These are phyloP conservation scores for Zygoascus flipseniorum DNA, from an alignment of 805 yeast species.

Conservation along the genomic window DNA sequence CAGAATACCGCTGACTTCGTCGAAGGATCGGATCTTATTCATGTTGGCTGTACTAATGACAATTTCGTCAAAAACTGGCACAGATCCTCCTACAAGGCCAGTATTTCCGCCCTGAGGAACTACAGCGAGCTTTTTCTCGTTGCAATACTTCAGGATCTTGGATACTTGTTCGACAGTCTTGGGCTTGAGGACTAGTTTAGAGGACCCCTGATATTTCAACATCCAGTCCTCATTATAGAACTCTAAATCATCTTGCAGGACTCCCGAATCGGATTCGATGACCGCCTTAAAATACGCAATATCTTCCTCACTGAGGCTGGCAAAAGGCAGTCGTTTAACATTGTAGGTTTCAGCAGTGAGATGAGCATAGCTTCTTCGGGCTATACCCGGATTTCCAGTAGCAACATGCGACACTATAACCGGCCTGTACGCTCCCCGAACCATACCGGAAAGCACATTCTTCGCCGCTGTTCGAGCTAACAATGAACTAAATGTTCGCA, in stretches of 20 bases:
- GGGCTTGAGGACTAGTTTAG: slow-evolving; percentile 74
- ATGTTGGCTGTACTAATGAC: slow-evolving; percentile 59
- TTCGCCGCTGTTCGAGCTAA: neutral
- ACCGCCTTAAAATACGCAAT: slow-evolving; percentile 51
- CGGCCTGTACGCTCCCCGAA: neutral
- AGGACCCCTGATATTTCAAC: slow-evolving; percentile 87
- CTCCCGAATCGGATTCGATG: slow-evolving; percentile 41
- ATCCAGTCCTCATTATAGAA: slow-evolving; percentile 87
- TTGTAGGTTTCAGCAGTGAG: slow-evolving; percentile 66
- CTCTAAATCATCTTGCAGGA: slow-evolving; percentile 22
- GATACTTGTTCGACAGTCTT: slow-evolving; percentile 71
- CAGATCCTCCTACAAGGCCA: slow-evolving; percentile 90
- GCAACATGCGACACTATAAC: neutral
- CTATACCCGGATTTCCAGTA: neutral
- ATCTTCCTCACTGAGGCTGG: slow-evolving; percentile 47
- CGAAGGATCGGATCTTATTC: slow-evolving; percentile 77
- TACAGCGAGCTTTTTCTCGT: slow-evolving; percentile 65
- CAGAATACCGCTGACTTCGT: slow-evolving; percentile 70
- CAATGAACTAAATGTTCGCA: neutral
- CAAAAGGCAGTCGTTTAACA: slow-evolving; percentile 44
- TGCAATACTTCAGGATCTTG: slow-evolving; percentile 69
- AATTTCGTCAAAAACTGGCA: slow-evolving; percentile 87
- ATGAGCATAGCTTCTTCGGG: slow-evolving; percentile 14
- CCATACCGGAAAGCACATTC: neutral
- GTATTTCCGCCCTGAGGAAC: slow-evolving; percentile 98